Conservation (phyloP, 306 rosid species). For the Vachellia pachyceras region DNA sequence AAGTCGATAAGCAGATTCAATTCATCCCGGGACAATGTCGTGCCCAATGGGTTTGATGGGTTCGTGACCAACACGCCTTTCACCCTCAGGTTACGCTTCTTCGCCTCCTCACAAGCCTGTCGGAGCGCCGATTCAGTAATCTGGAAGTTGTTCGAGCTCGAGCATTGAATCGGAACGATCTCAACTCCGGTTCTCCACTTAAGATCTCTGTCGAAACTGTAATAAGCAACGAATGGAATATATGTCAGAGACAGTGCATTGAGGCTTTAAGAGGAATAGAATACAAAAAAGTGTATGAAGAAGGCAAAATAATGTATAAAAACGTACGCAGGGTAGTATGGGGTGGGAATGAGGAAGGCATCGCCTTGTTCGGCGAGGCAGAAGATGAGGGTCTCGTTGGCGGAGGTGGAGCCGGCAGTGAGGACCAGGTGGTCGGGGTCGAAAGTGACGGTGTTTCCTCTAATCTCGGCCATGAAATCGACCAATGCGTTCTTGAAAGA, state of each 20-base stretch:
- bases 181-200: conserved; percentile 85
- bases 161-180: conserved; percentile 84
- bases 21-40: conserved; percentile 62
- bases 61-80: conserved; percentile 82
- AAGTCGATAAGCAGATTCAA: conserved; percentile 65
- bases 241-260: background rate
- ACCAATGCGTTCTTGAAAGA: conserved; percentile 80
- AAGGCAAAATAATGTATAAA: too few relatives aligned
- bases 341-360: conserved; percentile 83
- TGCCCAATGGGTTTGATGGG: conserved; percentile 92
- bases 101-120: conserved; percentile 62
- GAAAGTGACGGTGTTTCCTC: conserved; percentile 72
- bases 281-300: too few relatives aligned
- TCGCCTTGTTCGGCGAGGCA: conserved; percentile 79
- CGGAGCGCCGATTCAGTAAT: conserved; percentile 61
- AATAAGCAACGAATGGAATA: conserved; percentile 19
- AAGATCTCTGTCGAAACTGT: conserved; percentile 87
- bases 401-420: conserved; percentile 84
- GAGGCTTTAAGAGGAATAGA: background rate
- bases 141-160: conserved; percentile 71
- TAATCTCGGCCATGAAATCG: conserved; percentile 76
- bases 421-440: conserved; percentile 74
- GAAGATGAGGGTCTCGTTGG: conserved; percentile 82
- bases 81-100: conserved; percentile 61
- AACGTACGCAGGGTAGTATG: conserved; percentile 87